These are phyloP conservation scores for Heterotrichella gracilis DNA, from an alignment of 352 stramenopile genomes.

Conservation along the genomic window DNA sequence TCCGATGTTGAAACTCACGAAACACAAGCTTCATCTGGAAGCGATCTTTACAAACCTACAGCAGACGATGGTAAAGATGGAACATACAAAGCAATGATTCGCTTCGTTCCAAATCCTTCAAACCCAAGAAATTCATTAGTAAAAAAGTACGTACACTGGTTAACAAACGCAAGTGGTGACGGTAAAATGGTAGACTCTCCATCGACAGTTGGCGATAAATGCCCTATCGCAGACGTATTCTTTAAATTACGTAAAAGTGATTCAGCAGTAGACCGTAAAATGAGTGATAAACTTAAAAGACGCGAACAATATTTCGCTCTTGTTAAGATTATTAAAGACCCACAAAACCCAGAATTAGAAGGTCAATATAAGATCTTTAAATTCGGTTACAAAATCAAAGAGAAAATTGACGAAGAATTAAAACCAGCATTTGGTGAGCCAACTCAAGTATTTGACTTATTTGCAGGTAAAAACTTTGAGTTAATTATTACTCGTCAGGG, in stretches of 20 bases:
- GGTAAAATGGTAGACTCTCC: background rate
- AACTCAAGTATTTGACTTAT: slow-evolving; percentile 10
- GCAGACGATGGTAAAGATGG: background rate
- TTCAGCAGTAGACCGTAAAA: background rate
- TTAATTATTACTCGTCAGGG: background rate
- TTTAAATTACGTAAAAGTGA: slow-evolving; percentile 10
- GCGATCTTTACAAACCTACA: background rate
- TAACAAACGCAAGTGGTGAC: background rate
- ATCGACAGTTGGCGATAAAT: background rate
- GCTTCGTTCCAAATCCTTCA: background rate
- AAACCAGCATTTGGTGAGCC: background rate
- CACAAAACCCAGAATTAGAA: slow-evolving; percentile 5
- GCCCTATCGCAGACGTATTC: background rate
- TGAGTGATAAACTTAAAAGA: background rate
- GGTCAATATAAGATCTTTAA: slow-evolving; percentile 8
- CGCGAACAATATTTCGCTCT: background rate
- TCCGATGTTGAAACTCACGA: too few species aligned
- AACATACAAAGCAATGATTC: background rate
- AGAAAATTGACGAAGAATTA: slow-evolving; percentile 8
- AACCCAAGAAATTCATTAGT: background rate
- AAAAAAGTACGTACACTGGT: background rate
- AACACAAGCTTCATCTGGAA: too few species aligned
- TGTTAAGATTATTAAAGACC: background rate
- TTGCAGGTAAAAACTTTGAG: slow-evolving; percentile 1
- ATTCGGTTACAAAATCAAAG: slow-evolving; percentile 5